Percentiles rank a stretch among this genome's conserved stretches.
phyloP scores from a whole-genome alignment of 768 basidiomycete species.

The Pleurotus djamor region DNA sequence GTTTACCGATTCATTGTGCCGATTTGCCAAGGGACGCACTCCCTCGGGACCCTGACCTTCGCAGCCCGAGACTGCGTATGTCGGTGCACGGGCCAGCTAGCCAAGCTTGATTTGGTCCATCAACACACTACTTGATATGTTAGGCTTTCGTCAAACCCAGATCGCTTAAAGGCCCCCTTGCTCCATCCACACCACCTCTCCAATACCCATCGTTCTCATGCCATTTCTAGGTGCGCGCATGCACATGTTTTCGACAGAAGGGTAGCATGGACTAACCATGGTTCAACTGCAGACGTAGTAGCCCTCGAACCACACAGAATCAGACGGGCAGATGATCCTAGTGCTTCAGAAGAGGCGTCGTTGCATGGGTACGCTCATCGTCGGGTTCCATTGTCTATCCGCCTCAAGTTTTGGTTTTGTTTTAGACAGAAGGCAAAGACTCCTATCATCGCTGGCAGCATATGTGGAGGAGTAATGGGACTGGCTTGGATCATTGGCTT shows the following conservation, averaged over 20 bases:
- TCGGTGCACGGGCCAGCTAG: neutral
- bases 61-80: slow-evolving; percentile 3
- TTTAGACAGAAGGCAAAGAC: slow-evolving; percentile 52
- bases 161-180: neutral
- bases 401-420: neutral
- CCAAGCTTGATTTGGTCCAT: slow-evolving; percentile 5
- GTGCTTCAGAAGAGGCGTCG: slow-evolving; percentile 31
- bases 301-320: neutral
- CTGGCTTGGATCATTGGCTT: slow-evolving; percentile 57
- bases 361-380: slow-evolving; percentile 30
- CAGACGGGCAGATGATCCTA: neutral
- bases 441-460: slow-evolving; percentile 58
- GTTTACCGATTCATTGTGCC: too few relatives aligned
- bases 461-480: slow-evolving; percentile 51
- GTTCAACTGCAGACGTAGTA: too few relatives aligned
- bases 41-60: too few relatives aligned
- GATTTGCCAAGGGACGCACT: too few relatives aligned
- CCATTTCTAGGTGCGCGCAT: neutral
- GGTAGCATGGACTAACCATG: too few relatives aligned
- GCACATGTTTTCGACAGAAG: too few relatives aligned
- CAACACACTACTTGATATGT: slow-evolving; percentile 1
- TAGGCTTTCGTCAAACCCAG: neutral
- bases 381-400: neutral
- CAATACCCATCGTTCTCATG: neutral
- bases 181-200: too few relatives aligned